These are phyloP conservation scores for Trichoderma atroviride DNA, from an alignment of 2,329 filamentous ascomycete genomes.

Conservation along the genomic window DNA sequence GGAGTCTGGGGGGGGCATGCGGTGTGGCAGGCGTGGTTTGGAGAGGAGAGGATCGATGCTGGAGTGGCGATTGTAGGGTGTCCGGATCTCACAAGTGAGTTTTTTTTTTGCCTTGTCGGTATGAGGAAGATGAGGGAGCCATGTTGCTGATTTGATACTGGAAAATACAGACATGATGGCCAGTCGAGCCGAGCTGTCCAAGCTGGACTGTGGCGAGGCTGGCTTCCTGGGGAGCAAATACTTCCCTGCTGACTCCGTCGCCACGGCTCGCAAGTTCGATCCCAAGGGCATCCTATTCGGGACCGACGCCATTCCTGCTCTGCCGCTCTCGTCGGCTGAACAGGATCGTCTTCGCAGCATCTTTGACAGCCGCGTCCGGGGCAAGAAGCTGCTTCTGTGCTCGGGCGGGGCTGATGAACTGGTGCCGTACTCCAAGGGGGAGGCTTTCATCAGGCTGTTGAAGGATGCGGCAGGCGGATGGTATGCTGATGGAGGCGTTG, in stretches of 20 bases:
- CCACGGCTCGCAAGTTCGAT: conserved; percentile 67
- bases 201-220: conserved; percentile 55
- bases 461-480: conserved; percentile 55
- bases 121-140: background rate
- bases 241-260: conserved; percentile 71
- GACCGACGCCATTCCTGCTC: conserved; percentile 42
- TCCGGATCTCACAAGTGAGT: conserved; percentile 75
- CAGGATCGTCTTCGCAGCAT: conserved; percentile 49
- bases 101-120: background rate
- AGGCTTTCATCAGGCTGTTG: conserved; percentile 64
- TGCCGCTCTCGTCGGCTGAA: conserved; percentile 41
- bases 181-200: conserved; percentile 73
- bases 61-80: conserved; percentile 84
- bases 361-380: conserved; percentile 54
- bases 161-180: conserved; percentile 62
- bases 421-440: conserved; percentile 66
- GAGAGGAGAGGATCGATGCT: conserved; percentile 76
- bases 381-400: conserved; percentile 67
- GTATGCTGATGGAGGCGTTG: conserved; percentile 59
- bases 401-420: conserved; percentile 70
- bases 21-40: conserved; percentile 80
- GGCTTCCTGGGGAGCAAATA: conserved; percentile 75
- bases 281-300: conserved; percentile 75
- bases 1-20: conserved; percentile 88
- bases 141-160: background rate